A percentile compares a stretch with the other conserved stretches of the same genome.
Evolutionary conservation across 305 asterid species (phyloP).

Genomic region (Solanum hybrid): DNA sequence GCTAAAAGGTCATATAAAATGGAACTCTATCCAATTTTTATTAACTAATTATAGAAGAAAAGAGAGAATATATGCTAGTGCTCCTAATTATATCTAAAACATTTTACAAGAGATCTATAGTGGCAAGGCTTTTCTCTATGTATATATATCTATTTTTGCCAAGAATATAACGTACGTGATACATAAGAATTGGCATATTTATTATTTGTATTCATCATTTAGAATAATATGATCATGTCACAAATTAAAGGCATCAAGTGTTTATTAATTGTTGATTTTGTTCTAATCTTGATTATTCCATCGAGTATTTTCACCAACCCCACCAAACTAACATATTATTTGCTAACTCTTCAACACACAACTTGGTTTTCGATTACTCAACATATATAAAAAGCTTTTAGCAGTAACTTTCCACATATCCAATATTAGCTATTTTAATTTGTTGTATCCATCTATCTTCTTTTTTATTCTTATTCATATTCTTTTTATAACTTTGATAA

Average conservation of each 20-base stretch:
- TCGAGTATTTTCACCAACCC: background rate
- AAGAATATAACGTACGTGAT: background rate
- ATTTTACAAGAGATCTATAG: background rate
- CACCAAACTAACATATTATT: background rate
- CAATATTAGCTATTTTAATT: background rate
- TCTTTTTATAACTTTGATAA: background rate
- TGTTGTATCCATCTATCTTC: background rate
- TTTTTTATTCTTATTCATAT: background rate
- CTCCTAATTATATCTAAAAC: background rate
- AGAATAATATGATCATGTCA: background rate
- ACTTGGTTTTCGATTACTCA: background rate
- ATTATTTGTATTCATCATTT: background rate
- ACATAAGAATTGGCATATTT: background rate
- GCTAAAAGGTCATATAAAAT: background rate
- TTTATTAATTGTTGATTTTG: background rate
- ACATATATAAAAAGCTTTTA: background rate
- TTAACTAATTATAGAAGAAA: background rate
- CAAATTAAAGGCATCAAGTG: background rate
- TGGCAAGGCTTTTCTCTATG: background rate
- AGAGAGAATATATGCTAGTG: background rate
- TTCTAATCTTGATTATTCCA: background rate
- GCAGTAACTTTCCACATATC: background rate
- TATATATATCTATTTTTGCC: background rate
- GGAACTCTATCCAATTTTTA: slow-evolving; percentile 1
- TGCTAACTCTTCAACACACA: background rate